Conservation (phyloP, 2,329 filamentous ascomycete genomes). For the Dactylellina leptospora region DNA sequence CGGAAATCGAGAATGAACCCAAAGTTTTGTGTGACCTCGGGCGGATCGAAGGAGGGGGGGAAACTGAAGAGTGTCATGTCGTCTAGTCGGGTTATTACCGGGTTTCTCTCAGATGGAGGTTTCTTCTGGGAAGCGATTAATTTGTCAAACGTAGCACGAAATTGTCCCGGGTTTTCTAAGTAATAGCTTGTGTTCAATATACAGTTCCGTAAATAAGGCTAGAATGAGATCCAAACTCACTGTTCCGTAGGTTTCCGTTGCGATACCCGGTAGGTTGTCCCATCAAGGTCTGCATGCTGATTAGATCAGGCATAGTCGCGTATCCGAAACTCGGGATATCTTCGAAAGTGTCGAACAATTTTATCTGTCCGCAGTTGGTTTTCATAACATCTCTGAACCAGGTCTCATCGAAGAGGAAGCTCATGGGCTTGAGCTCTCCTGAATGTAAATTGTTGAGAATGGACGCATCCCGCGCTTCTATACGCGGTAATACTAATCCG, state of each 20-base stretch:
- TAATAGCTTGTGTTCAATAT: neutral
- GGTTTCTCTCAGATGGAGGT: neutral
- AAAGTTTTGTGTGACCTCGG: constrained; percentile 64
- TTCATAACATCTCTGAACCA: constrained; percentile 61
- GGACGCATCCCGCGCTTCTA: constrained; percentile 62
- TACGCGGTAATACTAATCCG: constrained; percentile 63
- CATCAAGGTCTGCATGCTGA: constrained; percentile 62
- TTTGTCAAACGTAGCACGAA: neutral
- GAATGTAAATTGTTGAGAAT: constrained; percentile 63
- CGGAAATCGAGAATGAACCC: constrained; percentile 62
- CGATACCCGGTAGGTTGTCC: constrained; percentile 51
- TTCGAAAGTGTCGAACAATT: constrained; percentile 60
- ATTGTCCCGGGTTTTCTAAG: neutral
- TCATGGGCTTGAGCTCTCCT: constrained; percentile 60
- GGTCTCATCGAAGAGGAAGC: constrained; percentile 63
- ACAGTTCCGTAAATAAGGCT: neutral
- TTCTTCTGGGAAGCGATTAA: neutral
- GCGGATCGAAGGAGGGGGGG: constrained; percentile 60
- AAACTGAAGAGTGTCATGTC: constrained; percentile 31
- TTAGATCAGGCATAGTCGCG: constrained; percentile 60
- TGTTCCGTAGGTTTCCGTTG: neutral
- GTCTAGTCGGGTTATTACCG: constrained; percentile 16
- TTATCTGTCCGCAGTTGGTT: constrained; percentile 62
- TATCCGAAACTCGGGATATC: constrained; percentile 60
- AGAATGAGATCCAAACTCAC: neutral